Evolutionary conservation across 1,284 basidiomycete genomes (phyloP), one percentile per base, ranked within the genome.

Genomic region (Cystobasidium sp.): DNA sequence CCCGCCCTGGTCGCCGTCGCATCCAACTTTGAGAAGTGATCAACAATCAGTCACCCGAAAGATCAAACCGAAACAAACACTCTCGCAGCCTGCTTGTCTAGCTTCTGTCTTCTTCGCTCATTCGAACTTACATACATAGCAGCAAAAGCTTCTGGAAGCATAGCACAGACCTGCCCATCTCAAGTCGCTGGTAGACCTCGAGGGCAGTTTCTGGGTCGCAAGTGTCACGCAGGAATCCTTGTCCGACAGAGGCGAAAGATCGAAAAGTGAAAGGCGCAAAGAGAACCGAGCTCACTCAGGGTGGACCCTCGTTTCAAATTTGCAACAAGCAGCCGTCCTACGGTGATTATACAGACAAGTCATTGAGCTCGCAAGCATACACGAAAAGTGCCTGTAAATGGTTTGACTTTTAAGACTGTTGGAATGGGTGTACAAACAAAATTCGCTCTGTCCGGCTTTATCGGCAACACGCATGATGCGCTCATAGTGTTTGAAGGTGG

Each of bases 391-490:
- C 46, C 62, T 49, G 14, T 47, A 52, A 43, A 52, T 49, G 62
- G 20, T 52, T 52, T 47, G 18, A 20, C 37, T 16, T 47, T 20
- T 24, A 22, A 47, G 20, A 10, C 22, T 22, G 16, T 31, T n/a
- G 7, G 31, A 58, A 68, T 68, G 66, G 66, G 43, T 53, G 55
- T n/a, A 41, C 66, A 16, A 7, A 46, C 31, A 20, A 76, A 77
- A 6, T 74, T 76, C 14, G 79, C 80, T 14, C 80, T 79, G 39
- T 64, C 74, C 14, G 81, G 78, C 46, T 95, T 91, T 88, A 94
- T 97, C 84, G 92, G 94, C 82, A 93, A 92, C 2, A 98, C 95
- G 0, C 91, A 91, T 79, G 95, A 98, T 84, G 94, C 95, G 7
- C 87, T 98, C 39, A 89, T 98, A 80, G 91, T 98, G 80, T 92